Evolutionary conservation across 2,329 filamentous ascomycete genomes (phyloP).

Genomic region (Conoideocrella luteorostrata): DNA sequence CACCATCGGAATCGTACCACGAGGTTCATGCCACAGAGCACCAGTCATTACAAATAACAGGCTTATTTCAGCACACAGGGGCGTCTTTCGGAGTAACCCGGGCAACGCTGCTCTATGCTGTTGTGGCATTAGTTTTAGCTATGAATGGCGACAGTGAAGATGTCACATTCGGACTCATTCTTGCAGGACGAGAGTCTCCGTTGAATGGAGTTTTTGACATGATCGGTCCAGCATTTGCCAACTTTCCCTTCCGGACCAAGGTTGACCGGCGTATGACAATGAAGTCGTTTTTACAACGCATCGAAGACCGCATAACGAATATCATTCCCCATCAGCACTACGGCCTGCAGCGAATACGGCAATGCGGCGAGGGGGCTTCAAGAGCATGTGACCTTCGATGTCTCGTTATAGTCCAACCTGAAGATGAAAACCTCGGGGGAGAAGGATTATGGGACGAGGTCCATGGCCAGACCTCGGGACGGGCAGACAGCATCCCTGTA

Average conservation of each 20-base stretch:
- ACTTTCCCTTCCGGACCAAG: neutral
- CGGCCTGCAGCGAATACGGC: neutral
- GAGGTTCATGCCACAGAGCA: too few relatives aligned
- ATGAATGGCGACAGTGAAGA: neutral
- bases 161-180: neutral
- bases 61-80: neutral
- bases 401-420: conserved; percentile 1
- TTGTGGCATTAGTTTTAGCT: neutral
- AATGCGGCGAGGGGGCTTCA: neutral
- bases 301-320: neutral
- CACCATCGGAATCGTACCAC: neutral
- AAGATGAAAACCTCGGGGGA: neutral
- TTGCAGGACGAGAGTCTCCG: neutral
- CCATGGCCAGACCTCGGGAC: neutral
- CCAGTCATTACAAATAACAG: too few relatives aligned
- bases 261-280: neutral
- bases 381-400: neutral
- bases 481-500: neutral
- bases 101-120: neutral
- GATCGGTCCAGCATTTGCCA: neutral
- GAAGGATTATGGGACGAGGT: neutral
- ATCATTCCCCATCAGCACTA: conserved; percentile 1
- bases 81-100: neutral
- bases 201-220: neutral
- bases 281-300: neutral